Evolutionary conservation across 2,329 filamentous ascomycete species (phyloP).

Genomic region (Aureobasidium musti): DNA sequence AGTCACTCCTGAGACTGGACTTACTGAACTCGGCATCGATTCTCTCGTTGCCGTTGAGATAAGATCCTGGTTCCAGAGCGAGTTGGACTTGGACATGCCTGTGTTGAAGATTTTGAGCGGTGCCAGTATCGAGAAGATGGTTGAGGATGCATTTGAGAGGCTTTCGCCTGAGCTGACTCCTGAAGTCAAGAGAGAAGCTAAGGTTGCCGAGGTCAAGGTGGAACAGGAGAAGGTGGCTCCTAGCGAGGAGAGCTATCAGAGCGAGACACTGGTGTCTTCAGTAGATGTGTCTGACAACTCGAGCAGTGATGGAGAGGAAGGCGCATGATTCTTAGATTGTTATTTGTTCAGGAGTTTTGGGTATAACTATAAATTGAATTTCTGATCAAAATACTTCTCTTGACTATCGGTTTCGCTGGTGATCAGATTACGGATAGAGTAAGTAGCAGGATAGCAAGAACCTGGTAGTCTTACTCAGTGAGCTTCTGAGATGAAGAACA

Average conservation of each 20-base stretch:
- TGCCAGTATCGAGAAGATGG: conserved; percentile 17
- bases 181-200: conserved; percentile 7
- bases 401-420: background rate
- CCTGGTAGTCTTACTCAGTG: too few species aligned
- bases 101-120: conserved; percentile 8
- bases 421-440: too few species aligned
- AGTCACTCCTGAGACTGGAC: background rate
- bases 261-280: conserved; percentile 1
- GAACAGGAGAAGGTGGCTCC: background rate
- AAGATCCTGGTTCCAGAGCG: conserved; percentile 54
- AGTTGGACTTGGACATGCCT: conserved; percentile 44
- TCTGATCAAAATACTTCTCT: background rate
- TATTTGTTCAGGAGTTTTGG: background rate
- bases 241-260: conserved; percentile 8
- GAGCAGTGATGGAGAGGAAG: background rate
- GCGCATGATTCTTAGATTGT: background rate
- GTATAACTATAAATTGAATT: background rate
- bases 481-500: too few species aligned
- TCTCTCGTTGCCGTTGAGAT: conserved; percentile 47
- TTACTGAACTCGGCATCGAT: conserved; percentile 43
- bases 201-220: background rate
- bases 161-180: conserved; percentile 2
- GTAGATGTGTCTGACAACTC: conserved; percentile 4
- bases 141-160: background rate
- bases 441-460: too few species aligned